Evolutionary conservation across 2,329 filamentous ascomycete genomes (phyloP).

Genomic region (Botrytis byssoidea): DNA sequence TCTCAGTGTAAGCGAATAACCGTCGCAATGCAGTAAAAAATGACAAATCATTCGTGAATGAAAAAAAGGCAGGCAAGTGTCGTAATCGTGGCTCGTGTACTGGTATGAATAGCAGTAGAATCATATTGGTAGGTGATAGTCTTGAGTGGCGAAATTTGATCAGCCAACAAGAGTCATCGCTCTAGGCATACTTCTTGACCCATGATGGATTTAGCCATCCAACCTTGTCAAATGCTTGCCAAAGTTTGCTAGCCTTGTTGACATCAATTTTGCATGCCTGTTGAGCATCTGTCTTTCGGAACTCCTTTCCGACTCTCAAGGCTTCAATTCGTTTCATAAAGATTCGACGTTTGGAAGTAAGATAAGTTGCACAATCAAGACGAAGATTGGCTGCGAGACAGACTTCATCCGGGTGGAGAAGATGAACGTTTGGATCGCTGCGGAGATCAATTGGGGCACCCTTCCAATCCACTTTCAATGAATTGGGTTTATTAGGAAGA

Average conservation of each 20-base stretch:
- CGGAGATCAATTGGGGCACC: slow-evolving; percentile 74
- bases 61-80: slow-evolving; percentile 10
- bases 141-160: slow-evolving; percentile 13
- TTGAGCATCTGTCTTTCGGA: slow-evolving; percentile 92
- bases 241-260: slow-evolving; percentile 93
- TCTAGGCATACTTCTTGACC: slow-evolving; percentile 30
- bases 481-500: slow-evolving; percentile 64
- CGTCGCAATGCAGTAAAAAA: slow-evolving; percentile 30
- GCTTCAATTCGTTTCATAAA: slow-evolving; percentile 74
- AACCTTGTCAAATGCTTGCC: slow-evolving; percentile 83
- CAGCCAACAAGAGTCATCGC: slow-evolving; percentile 20
- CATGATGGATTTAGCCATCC: slow-evolving; percentile 64
- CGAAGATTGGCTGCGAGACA: slow-evolving; percentile 74
- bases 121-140: not conserved
- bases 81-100: slow-evolving; percentile 15
- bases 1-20: slow-evolving; percentile 26
- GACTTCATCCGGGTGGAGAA: slow-evolving; percentile 78
- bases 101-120: not conserved
- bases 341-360: slow-evolving; percentile 90
- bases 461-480: slow-evolving; percentile 85
- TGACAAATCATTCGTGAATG: not conserved
- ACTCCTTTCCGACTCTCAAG: slow-evolving; percentile 70
- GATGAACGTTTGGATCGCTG: slow-evolving; percentile 64
- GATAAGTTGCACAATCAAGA: slow-evolving; percentile 82
- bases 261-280: slow-evolving; percentile 98